phyloP scores from a whole-genome alignment of 306 rosid species.

The Hylodesmum podocarpum region DNA sequence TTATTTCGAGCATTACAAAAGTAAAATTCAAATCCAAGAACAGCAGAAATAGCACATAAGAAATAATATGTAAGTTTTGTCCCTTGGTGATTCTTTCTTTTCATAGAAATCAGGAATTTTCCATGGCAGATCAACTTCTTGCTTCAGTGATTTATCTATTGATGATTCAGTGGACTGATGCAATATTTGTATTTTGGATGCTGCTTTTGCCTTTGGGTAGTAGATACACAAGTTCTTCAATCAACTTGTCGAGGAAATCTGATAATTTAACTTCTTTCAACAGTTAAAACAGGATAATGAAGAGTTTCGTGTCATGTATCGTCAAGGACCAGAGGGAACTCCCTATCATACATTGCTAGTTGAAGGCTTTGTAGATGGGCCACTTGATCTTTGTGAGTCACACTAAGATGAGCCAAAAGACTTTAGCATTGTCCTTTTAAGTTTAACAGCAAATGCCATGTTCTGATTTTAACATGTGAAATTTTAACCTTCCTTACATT shows the following conservation, averaged over 20 bases:
- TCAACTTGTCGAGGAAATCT: neutral
- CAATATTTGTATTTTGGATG: conserved; percentile 13
- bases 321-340: conserved; percentile 82
- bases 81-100: neutral
- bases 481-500: conserved; percentile 39
- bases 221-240: neutral
- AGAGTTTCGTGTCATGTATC: conserved; percentile 92
- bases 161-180: conserved; percentile 8
- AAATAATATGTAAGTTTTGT: neutral
- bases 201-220: conserved; percentile 13
- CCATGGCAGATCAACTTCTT: conserved; percentile 6
- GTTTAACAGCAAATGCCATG: conserved; percentile 4
- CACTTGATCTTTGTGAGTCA: conserved; percentile 82
- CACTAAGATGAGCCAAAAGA: neutral
- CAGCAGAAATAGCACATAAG: neutral
- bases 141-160: conserved; percentile 17
- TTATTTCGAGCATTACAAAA: neutral
- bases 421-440: conserved; percentile 20
- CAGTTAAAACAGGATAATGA: conserved; percentile 95
- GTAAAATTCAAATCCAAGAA: neutral
- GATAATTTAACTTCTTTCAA: conserved; percentile 31
- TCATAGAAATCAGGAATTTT: conserved; percentile 1
- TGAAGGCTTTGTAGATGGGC: conserved; percentile 93
- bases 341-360: conserved; percentile 85
- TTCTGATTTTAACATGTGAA: neutral